Conservation (phyloP, 306 rosid genomes). For the Quercus aquifolioides region DNA sequence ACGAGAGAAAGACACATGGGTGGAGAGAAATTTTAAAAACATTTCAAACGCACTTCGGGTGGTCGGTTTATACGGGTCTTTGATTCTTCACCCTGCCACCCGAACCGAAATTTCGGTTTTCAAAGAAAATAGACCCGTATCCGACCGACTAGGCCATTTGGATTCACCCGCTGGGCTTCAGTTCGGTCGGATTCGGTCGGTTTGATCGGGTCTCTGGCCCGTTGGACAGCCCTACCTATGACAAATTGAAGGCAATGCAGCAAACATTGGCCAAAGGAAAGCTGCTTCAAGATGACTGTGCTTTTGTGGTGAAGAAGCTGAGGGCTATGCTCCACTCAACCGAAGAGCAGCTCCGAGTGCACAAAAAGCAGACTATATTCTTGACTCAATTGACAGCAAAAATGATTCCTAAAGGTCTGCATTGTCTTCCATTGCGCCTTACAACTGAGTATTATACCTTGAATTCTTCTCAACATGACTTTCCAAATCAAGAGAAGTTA, state of each 20-base stretch:
- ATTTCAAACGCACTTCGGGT: too few relatives aligned
- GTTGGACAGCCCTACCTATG: too few relatives aligned
- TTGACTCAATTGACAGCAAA: conserved; percentile 39
- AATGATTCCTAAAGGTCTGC: conserved; percentile 81
- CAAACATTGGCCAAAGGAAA: conserved; percentile 69
- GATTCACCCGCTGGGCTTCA: too few relatives aligned
- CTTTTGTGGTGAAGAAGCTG: conserved; percentile 74
- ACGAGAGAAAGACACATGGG: too few relatives aligned
- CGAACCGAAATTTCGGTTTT: too few relatives aligned
- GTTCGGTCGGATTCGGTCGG: too few relatives aligned
- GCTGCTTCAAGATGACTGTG: conserved; percentile 78
- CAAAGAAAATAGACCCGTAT: too few relatives aligned
- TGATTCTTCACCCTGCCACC: too few relatives aligned
- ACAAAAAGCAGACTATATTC: conserved; percentile 88
- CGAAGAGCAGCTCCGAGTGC: conserved; percentile 82
- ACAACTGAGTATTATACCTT: conserved; percentile 78
- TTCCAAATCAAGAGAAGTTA: conserved; percentile 73
- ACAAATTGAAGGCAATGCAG: conserved; percentile 75
- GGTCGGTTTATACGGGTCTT: too few relatives aligned
- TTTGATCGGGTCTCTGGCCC: too few relatives aligned
- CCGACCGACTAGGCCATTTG: too few relatives aligned
- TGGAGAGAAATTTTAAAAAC: too few relatives aligned
- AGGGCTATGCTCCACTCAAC: conserved; percentile 73
- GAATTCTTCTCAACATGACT: conserved; percentile 67
- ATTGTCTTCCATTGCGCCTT: conserved; percentile 91